Evolutionary conservation across 148 eudicot genomes (phyloP), one percentile per base, ranked within the genome.

Genomic region (Chenopodium quinoa): DNA sequence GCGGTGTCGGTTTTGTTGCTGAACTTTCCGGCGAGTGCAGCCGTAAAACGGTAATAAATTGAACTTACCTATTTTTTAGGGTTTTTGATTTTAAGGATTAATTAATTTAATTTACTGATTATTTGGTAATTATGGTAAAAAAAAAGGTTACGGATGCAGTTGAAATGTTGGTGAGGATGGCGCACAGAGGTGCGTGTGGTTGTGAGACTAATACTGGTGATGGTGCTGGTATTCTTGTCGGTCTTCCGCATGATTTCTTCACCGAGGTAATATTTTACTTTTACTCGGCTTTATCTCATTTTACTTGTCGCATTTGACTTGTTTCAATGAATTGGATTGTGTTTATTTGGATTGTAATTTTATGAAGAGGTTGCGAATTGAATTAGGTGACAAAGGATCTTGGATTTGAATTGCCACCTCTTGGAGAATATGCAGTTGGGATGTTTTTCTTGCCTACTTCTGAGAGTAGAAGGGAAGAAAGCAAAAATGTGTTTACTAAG

Each of bases 121-220:
- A 5, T 40, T 40, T 40, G 44, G 44, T 40, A 40, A 40, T 40
- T 6, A 40, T 6, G 44, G 44, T 40, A 40, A 40, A 40, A 40
- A 40, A 85, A 75, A 69, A 97, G 99, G 96, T 97, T 65, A 86
- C 91, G 11, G 99, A 97, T 91, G 98, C 98, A 3, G 77, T 94
- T 64, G 99, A 97, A 84, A 97, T 97, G 99, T 88, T 97, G 86
- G 92, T 94, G 40, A 88, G 99, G 73, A 97, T 97, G 99, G 13
- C 99, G 9, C 99, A 97, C 64, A 92, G 99, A 87, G 99, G 99
- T 8, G 99, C 99, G 16, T 97, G 99, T 90, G 99, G 99, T 9
- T 95, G 99, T 77, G 99, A 97, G 88, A 81, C 96, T 0, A 97
- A 97, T 71, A 97, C 99, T 10, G 99, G 99, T 46, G 99, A 97